These are phyloP conservation scores for Drechmeria coniospora DNA, from an alignment of 2,329 filamentous ascomycete species.

Conservation along the genomic window DNA sequence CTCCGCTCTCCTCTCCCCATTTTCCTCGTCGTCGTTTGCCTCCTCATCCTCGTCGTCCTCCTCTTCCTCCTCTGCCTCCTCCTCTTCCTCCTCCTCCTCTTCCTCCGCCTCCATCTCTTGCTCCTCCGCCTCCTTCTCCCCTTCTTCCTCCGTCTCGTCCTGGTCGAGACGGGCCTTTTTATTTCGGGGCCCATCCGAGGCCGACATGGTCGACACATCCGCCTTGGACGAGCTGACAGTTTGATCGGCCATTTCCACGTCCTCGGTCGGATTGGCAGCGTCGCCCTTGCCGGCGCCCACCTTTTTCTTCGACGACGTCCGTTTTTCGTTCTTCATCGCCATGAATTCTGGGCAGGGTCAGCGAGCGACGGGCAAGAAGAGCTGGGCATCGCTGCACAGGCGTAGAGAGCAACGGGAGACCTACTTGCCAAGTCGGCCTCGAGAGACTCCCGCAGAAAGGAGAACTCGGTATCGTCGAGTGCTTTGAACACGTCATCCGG, in stretches of 20 bases:
- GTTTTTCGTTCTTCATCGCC: constrained; percentile 57
- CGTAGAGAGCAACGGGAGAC: constrained; percentile 13
- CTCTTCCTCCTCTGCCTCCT: constrained; percentile 24
- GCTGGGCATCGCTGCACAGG: not conserved
- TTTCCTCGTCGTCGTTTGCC: constrained; percentile 27
- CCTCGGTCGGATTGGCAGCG: constrained; percentile 10
- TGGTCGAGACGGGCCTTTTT: constrained; percentile 30
- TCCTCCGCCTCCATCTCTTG: constrained; percentile 24
- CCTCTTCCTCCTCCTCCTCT: constrained; percentile 31
- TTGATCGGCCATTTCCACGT: constrained; percentile 22
- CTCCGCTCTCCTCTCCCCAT: constrained; percentile 33
- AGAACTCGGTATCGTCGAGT: constrained; percentile 61
- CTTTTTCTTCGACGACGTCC: constrained; percentile 56
- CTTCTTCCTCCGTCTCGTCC: constrained; percentile 17
- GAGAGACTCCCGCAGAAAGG: constrained; percentile 51
- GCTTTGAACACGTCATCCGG: constrained; percentile 64
- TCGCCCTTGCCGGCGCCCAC: constrained; percentile 46
- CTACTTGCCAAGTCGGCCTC: constrained; percentile 64
- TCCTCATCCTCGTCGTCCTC: constrained; percentile 28
- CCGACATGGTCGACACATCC: constrained; percentile 9
- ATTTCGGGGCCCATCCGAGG: constrained; percentile 19
- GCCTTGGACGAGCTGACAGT: constrained; percentile 12
- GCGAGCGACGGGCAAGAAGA: too few relatives aligned
- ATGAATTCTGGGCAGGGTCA: constrained; percentile 59
- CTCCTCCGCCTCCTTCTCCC: constrained; percentile 22